Evolutionary conservation across 768 basidiomycete genomes (phyloP).

Genomic region (Trametes cubensis): DNA sequence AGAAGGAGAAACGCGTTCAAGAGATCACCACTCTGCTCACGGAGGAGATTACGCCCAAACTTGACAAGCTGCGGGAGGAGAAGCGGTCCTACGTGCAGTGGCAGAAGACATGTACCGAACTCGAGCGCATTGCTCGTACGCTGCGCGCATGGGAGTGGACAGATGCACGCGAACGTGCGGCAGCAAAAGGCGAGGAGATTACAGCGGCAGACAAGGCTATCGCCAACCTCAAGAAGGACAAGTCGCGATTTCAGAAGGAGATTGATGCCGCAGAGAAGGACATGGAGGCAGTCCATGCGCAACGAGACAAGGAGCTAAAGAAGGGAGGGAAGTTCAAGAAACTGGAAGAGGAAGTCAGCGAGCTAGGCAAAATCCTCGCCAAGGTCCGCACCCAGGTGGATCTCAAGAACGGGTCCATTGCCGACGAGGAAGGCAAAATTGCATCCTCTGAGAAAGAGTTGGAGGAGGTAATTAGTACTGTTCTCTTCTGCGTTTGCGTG

Average conservation of each 20-base stretch:
- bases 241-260: constrained; percentile 55
- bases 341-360: constrained; percentile 77
- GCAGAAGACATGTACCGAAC: constrained; percentile 85
- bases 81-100: constrained; percentile 88
- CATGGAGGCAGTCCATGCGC: constrained; percentile 63
- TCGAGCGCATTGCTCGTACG: constrained; percentile 81
- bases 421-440: constrained; percentile 74
- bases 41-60: constrained; percentile 94
- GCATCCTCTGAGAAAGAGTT: constrained; percentile 55
- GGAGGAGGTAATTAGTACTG: constrained; percentile 52
- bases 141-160: constrained; percentile 91
- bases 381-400: constrained; percentile 87
- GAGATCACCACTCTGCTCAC: constrained; percentile 79
- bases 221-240: constrained; percentile 47
- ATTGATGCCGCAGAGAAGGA: constrained; percentile 69
- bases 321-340: constrained; percentile 93
- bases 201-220: constrained; percentile 52
- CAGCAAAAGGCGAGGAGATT: constrained; percentile 60
- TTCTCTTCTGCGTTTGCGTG: not conserved
- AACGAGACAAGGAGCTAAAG: constrained; percentile 83
- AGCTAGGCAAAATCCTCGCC: constrained; percentile 76
- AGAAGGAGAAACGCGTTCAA: constrained; percentile 95
- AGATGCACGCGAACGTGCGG: constrained; percentile 54
- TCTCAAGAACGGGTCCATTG: constrained; percentile 72
- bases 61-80: constrained; percentile 87